Conservation (phyloP, 768 basidiomycete species). For the Chalciporus chontae region DNA sequence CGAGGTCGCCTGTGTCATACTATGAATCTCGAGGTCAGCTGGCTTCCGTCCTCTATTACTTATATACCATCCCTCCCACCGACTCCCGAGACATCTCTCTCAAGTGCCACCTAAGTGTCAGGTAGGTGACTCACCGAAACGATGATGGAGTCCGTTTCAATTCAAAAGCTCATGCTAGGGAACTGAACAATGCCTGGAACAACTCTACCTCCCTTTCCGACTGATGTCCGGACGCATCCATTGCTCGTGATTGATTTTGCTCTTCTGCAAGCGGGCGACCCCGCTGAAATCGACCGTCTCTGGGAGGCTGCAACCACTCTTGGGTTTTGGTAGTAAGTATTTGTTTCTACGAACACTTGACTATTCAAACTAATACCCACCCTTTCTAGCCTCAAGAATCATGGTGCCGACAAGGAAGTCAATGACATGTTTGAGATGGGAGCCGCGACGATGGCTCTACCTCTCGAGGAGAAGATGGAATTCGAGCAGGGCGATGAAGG, state of each 20-base stretch:
- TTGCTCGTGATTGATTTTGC: conserved; percentile 45
- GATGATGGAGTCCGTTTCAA: no score
- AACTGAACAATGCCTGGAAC: conserved; percentile 30
- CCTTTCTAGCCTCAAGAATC: conserved; percentile 39
- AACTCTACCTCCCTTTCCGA: conserved; percentile 41
- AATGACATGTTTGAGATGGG: conserved; percentile 42
- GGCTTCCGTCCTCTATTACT: no score
- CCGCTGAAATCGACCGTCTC: conserved; percentile 38
- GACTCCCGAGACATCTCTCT: no score
- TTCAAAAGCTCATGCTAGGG: no score
- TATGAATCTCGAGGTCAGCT: no score
- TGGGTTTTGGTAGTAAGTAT: conserved; percentile 54
- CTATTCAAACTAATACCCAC: background rate
- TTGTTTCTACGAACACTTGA: background rate
- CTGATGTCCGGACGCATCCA: conserved; percentile 41
- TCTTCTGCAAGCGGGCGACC: conserved; percentile 34
- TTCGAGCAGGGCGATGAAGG: conserved; percentile 43
- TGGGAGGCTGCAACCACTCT: conserved; percentile 47
- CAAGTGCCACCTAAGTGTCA: no score
- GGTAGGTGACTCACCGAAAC: no score
- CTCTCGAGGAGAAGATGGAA: conserved; percentile 39
- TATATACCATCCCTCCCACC: no score
- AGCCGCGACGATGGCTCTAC: conserved; percentile 37
- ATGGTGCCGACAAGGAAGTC: conserved; percentile 36
- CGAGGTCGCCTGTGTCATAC: no score